A percentile compares a stretch with the other conserved stretches of the same genome.
phyloP scores from a whole-genome alignment of 306 rosid species.

The Herpetospermum pedunculosum region DNA sequence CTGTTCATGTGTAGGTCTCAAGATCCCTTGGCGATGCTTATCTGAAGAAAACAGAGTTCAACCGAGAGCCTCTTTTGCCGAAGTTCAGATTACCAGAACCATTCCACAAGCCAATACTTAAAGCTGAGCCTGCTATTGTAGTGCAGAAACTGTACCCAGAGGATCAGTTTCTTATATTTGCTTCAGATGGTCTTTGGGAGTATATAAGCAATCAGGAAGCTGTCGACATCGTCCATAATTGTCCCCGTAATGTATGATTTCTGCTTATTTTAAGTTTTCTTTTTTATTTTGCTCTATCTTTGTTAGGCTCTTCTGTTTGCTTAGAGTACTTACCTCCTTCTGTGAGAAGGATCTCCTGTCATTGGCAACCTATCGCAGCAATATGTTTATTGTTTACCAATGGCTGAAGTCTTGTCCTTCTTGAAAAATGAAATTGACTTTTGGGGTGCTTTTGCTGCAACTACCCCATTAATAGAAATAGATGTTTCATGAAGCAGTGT shows the following conservation, averaged over 20 bases:
- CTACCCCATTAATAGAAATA: background rate
- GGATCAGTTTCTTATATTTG: constrained; percentile 83
- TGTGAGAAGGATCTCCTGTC: background rate
- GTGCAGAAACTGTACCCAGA: constrained; percentile 51
- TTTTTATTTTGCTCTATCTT: background rate
- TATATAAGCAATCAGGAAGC: constrained; percentile 85
- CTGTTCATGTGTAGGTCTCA: constrained; percentile 54
- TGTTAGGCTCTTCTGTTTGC: background rate
- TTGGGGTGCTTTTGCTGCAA: background rate
- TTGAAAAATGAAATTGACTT: background rate
- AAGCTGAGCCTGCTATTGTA: constrained; percentile 66
- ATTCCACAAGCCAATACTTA: constrained; percentile 68
- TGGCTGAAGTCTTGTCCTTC: background rate
- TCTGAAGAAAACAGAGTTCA: constrained; percentile 70
- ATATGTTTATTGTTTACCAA: background rate
- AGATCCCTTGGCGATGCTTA: constrained; percentile 98
- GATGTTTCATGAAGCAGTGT: background rate
- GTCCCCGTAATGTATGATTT: constrained; percentile 65
- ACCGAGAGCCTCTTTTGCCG: constrained; percentile 57
- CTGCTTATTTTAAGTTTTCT: background rate
- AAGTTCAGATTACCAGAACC: constrained; percentile 72
- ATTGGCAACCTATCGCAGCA: background rate
- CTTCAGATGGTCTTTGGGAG: constrained; percentile 98
- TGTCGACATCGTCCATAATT: constrained; percentile 62
- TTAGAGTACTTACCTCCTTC: background rate